A percentile compares a stretch with the other conserved stretches of the same genome.
phyloP scores from a whole-genome alignment of 164 flowering plant genomes.

The Chimonanthus praecox region DNA sequence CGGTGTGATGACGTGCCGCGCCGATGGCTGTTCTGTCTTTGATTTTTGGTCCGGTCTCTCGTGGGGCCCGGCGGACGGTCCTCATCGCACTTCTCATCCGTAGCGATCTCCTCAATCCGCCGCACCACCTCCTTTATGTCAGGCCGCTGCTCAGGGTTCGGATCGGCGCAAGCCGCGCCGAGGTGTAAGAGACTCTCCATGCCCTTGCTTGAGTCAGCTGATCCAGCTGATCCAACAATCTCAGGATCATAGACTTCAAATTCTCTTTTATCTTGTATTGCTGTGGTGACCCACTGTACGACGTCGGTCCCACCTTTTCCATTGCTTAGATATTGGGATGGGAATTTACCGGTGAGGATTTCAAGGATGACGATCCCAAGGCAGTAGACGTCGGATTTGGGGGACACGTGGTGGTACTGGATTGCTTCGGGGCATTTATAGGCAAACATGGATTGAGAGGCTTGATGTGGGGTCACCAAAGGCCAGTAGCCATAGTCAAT shows the following conservation, averaged over 20 bases:
- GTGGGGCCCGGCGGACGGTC: neutral
- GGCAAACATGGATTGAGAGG: conserved; percentile 54
- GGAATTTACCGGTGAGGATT: conserved; percentile 77
- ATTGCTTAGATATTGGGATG: conserved; percentile 66
- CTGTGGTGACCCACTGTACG: conserved; percentile 59
- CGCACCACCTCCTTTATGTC: conserved; percentile 54
- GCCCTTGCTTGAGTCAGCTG: neutral
- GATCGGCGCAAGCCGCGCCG: conserved; percentile 55
- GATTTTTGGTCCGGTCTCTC: no score
- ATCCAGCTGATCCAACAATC: conserved; percentile 25
- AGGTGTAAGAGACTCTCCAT: conserved; percentile 52
- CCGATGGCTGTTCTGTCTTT: no score
- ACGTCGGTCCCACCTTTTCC: conserved; percentile 83
- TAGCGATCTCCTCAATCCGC: conserved; percentile 54
- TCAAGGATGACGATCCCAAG: conserved; percentile 80
- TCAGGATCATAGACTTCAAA: conserved; percentile 66
- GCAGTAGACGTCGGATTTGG: conserved; percentile 68
- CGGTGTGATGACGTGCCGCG: no score
- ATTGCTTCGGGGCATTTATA: conserved; percentile 60
- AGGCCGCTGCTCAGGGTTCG: conserved; percentile 36
- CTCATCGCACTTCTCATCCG: neutral
- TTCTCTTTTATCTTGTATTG: conserved; percentile 36
- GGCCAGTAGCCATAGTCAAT: conserved; percentile 56
- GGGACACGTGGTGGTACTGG: conserved; percentile 38
- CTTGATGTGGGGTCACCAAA: conserved; percentile 35